Base-by-base conservation (phyloP, 2,329 filamentous ascomycete species). In the Fusarium coffeatum region DNA sequence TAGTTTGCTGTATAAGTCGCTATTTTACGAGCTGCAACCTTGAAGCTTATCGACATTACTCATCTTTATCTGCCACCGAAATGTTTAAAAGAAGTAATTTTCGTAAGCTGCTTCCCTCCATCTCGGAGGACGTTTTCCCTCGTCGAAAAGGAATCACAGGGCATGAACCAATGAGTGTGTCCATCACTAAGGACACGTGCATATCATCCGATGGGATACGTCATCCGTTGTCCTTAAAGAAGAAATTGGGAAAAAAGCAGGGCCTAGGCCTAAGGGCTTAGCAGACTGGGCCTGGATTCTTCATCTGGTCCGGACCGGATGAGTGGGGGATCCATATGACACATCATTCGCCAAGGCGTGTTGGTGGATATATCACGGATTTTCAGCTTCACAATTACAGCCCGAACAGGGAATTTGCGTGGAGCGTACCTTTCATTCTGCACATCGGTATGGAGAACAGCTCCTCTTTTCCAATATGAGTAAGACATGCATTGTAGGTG, bases 291-390 rank as follows among this genome's bases (percentile, higher is more conserved):
- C 11, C 20, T 30, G 15, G 15, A n/a, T 18, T 42, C 53, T 45
- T 46, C 43, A 25, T 22, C 43, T 22, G 18, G 30, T 11, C 23
- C 46, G 32, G 28, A 9, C 8, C 23, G 15, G n/a, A 22, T 18
- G 28, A 28, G 54, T 32, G 46, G 45, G 23, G 55, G 45, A 20
- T 54, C 23, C 40, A 57, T 59, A 25, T 37, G 32, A 45, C n/a
- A 6, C 11, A 5, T 23, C 16, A 34, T 34, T 1, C 3, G 41
- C 56, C 56, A 56, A 64, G 49, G 6, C 16, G 3, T 28, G 40
- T 25, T 28, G 59, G 28, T 41, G 59, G 43, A 41, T 2, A 12
- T 8, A 47, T 12, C 3, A 37, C 34, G 18, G 41, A 34, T 25
- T 8, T 27, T 34, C 18, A 49, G 27, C 43, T 28, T 23, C 32